Conservation (phyloP, 73 alveolate genomes). For the Loxodes magnus region DNA sequence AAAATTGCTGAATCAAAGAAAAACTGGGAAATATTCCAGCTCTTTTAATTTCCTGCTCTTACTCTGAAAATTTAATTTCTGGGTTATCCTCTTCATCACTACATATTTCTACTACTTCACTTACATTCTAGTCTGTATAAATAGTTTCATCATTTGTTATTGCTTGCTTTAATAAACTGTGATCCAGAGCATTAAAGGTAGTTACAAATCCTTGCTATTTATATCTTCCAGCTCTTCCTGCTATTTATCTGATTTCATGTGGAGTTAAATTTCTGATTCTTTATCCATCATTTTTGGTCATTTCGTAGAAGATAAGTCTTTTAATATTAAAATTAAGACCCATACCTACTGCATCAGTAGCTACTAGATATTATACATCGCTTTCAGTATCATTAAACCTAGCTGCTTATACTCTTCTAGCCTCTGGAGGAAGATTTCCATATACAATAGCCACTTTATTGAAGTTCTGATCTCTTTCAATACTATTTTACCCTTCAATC, state of each 20-base stretch:
- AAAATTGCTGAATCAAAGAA: constrained; percentile 21
- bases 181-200: no score
- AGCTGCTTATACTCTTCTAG: constrained; percentile 36
- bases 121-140: constrained; percentile 1
- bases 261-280: constrained; percentile 6
- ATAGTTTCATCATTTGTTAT: background rate
- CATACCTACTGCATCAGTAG: constrained; percentile 75
- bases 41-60: constrained; percentile 10
- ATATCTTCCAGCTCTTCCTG: constrained; percentile 74
- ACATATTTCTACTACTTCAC: background rate
- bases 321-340: constrained; percentile 49
- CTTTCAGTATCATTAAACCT: constrained; percentile 29
- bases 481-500: constrained; percentile 5
- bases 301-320: constrained; percentile 38
- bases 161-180: constrained; percentile 10
- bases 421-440: constrained; percentile 60
- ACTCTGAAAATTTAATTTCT: constrained; percentile 2
- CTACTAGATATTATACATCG: constrained; percentile 32
- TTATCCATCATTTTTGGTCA: constrained; percentile 18
- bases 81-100: background rate
- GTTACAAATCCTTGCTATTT: constrained; percentile 49
- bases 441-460: constrained; percentile 38
- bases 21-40: constrained; percentile 48
- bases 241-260: constrained; percentile 27
- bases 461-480: background rate